Base-by-base conservation (phyloP, 2,329 filamentous ascomycete genomes). In the Scedosporium dehoogii region DNA sequence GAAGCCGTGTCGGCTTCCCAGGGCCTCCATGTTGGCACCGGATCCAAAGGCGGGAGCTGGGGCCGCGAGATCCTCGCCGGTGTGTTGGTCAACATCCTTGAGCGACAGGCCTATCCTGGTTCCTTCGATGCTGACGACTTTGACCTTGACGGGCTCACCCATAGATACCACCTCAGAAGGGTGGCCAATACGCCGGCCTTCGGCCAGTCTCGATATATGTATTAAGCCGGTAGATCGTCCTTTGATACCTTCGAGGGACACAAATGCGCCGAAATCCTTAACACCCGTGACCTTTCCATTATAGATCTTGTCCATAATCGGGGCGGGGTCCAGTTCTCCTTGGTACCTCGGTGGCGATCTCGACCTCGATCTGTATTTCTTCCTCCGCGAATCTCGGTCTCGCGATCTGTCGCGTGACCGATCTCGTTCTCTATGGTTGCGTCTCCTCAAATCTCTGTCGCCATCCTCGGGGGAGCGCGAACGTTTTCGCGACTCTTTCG, bases 231-330 rank as follows among this genome's bases (percentile, higher is more conserved):
- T 92, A 1, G 96, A 89, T 73, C 92, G 96, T 57, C 92, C 93
- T 68, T 82, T 86, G 1, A 99, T 88, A 18, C 92, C 89, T 67
- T 88, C 84, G n/a, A 99, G 73, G 68, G 96, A 96, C 63, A 97
- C 92, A 73, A 99, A 99, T 0, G 87, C 92, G 10, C 94, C 94
- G 75, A 97, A 99, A 65, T 97, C 91, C 70, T 97, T 97, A 61
- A 99, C 81, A 0, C 92, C 92, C 0, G 91, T 97, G 14, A 97
- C 90, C 69, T 88, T 87, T 1, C 94, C 94, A 65, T 91, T 84
- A 70, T 99, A 99, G 2, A 97, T 78, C 72, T 99, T 99, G 79
- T 87, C 87, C 6, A 96, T 75, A 41, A 92, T 79, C 0, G 94
- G 92, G 51, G 83, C 75, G 60, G 96, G 89, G 73, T 99, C 94